Percentiles rank a stretch among this genome's conserved stretches.
phyloP scores from a whole-genome alignment of 345 rosid genomes.

The Carallia pectinifolia region DNA sequence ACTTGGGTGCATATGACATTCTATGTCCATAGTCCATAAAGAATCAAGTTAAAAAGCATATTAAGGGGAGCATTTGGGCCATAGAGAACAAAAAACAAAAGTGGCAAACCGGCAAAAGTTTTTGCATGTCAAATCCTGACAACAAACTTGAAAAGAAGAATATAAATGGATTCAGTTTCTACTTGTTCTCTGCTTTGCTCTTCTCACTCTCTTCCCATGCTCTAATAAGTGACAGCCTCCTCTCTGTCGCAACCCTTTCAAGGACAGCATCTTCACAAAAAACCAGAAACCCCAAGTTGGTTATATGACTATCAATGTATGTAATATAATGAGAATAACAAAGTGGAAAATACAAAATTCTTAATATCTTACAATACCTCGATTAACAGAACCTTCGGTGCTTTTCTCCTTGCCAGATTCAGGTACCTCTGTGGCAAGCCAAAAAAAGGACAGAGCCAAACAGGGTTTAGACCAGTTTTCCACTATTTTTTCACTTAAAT shows the following conservation, averaged over 20 bases:
- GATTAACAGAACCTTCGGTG: conserved; percentile 43
- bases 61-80: too few relatives aligned
- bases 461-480: too few relatives aligned
- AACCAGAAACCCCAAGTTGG: background rate
- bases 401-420: conserved; percentile 40
- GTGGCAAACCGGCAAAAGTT: too few relatives aligned
- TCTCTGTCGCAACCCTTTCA: conserved; percentile 72
- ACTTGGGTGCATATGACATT: too few relatives aligned
- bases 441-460: background rate
- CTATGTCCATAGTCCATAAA: too few relatives aligned
- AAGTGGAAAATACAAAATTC: background rate
- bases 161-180: background rate
- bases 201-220: conserved; percentile 99
- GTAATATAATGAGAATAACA: background rate
- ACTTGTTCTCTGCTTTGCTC: conserved; percentile 92
- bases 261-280: conserved; percentile 59
- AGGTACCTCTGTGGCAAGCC: conserved; percentile 37
- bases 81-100: too few relatives aligned
- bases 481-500: too few relatives aligned
- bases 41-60: too few relatives aligned
- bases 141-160: background rate
- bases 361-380: conserved; percentile 38
- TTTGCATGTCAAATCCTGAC: too few relatives aligned
- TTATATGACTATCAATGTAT: background rate
- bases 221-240: conserved; percentile 63